phyloP scores from a whole-genome alignment of 2,329 filamentous ascomycete species.

The Ophiostoma pallidulum region DNA sequence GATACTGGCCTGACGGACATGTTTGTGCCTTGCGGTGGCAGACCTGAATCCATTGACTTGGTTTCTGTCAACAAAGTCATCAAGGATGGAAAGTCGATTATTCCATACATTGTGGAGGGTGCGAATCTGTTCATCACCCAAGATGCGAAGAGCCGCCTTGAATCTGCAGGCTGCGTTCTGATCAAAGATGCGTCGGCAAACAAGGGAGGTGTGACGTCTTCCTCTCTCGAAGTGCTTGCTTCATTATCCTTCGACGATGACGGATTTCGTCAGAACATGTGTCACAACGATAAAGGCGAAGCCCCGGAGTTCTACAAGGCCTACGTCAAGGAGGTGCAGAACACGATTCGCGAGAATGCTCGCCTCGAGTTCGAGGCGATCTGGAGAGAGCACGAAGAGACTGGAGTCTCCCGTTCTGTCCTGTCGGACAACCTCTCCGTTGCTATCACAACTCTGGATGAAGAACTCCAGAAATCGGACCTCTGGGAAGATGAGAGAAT shows the following conservation, averaged over 20 bases:
- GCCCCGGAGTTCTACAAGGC: conserved; percentile 84
- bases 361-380: conserved; percentile 94
- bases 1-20: conserved; percentile 67
- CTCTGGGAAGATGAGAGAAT: conserved; percentile 79
- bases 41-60: conserved; percentile 92
- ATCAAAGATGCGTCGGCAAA: conserved; percentile 98
- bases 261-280: conserved; percentile 90
- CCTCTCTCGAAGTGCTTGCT: conserved; percentile 89
- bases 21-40: conserved; percentile 93
- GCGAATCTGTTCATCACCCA: conserved; percentile 96
- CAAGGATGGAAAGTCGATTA: conserved; percentile 72
- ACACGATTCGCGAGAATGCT: conserved; percentile 84
- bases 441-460: conserved; percentile 92
- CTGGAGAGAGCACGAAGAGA: conserved; percentile 86
- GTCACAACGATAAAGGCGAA: conserved; percentile 60
- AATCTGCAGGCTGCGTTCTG: conserved; percentile 87
- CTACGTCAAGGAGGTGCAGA: conserved; percentile 88
- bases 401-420: conserved; percentile 69
- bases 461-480: conserved; percentile 88
- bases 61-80: conserved; percentile 82
- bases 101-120: conserved; percentile 95
- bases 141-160: conserved; percentile 89
- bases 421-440: conserved; percentile 83
- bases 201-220: conserved; percentile 97
- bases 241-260: conserved; percentile 89